These are phyloP conservation scores for Trametes elegans DNA, from an alignment of 768 basidiomycete species.

Conservation along the genomic window DNA sequence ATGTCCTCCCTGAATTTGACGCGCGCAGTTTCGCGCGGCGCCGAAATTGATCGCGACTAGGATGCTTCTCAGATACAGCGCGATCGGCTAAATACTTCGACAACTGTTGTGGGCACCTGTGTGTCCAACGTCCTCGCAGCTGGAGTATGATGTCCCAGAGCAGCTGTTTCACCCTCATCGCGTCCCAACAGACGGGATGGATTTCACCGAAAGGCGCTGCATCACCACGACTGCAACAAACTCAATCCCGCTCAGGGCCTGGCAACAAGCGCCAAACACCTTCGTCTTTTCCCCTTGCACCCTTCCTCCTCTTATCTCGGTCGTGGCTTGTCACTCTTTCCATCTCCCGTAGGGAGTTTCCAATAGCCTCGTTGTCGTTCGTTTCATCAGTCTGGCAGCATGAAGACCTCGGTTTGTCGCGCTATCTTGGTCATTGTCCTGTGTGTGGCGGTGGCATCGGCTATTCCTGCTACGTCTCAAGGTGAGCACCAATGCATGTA, in stretches of 20 bases:
- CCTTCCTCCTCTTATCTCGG: constrained; percentile 1
- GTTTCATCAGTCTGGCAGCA: background rate
- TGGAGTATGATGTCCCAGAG: background rate
- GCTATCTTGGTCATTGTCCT: background rate
- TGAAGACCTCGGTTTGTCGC: constrained; percentile 2
- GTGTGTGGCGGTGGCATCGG: background rate
- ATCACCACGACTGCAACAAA: constrained; percentile 5
- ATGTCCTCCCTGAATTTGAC: too few species aligned
- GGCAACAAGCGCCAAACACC: constrained; percentile 14
- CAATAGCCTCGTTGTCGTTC: background rate
- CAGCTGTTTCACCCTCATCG: too few species aligned
- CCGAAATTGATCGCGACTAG: background rate
- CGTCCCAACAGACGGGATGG: background rate
- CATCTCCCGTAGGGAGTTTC: background rate
- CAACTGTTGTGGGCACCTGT: constrained; percentile 3
- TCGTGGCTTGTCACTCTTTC: constrained; percentile 15
- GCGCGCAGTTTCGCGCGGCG: too few species aligned
- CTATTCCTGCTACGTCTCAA: constrained; percentile 1
- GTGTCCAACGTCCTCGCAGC: constrained; percentile 1
- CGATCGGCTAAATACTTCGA: background rate
- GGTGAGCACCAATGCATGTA: background rate
- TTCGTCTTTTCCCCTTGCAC: constrained; percentile 1
- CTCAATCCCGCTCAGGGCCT: constrained; percentile 2
- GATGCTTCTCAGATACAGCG: background rate
- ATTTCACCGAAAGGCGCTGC: background rate